These are phyloP conservation scores for Ilyonectria robusta DNA, from an alignment of 2,329 filamentous ascomycete genomes.

Conservation along the genomic window DNA sequence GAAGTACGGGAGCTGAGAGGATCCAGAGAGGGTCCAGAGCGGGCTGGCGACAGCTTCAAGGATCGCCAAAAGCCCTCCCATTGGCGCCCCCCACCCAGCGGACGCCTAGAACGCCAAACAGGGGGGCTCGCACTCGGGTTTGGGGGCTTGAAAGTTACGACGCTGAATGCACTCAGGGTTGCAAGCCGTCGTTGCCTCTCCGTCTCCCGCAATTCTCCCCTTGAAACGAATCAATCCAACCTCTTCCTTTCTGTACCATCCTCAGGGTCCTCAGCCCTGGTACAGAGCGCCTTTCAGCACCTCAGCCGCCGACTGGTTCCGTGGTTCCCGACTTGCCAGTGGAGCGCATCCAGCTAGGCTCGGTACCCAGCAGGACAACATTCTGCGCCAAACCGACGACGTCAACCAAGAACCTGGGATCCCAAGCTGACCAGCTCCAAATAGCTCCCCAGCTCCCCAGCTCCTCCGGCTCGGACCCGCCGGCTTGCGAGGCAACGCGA, in stretches of 20 bases:
- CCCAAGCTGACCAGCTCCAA: constrained; percentile 16
- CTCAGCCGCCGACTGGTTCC: not conserved
- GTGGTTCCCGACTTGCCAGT: constrained; percentile 3
- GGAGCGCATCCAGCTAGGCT: constrained; percentile 4
- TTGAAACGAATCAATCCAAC: constrained; percentile 22
- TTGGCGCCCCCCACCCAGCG: constrained; percentile 37
- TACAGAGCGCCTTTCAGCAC: not conserved
- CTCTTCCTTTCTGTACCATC: constrained; percentile 11
- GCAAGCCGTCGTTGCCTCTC: constrained; percentile 19
- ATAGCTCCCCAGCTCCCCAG: constrained; percentile 12
- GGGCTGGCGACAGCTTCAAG: constrained; percentile 29
- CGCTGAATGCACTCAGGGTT: constrained; percentile 19
- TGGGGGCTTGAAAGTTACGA: constrained; percentile 37
- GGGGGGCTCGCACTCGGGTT: constrained; percentile 39
- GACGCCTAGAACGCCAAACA: constrained; percentile 11
- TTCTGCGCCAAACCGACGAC: constrained; percentile 37
- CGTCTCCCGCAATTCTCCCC: constrained; percentile 12
- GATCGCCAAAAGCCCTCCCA: constrained; percentile 23
- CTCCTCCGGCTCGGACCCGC: constrained; percentile 27
- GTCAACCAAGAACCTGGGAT: constrained; percentile 35
- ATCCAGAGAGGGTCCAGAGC: constrained; percentile 2
- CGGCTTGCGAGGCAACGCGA: constrained; percentile 30
- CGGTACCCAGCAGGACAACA: constrained; percentile 6
- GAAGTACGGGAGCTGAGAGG: constrained; percentile 11
- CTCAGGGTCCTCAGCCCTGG: not conserved